Evolutionary conservation across 805 yeast species (phyloP).

Genomic region (Aciculoconidium aculeatum): DNA sequence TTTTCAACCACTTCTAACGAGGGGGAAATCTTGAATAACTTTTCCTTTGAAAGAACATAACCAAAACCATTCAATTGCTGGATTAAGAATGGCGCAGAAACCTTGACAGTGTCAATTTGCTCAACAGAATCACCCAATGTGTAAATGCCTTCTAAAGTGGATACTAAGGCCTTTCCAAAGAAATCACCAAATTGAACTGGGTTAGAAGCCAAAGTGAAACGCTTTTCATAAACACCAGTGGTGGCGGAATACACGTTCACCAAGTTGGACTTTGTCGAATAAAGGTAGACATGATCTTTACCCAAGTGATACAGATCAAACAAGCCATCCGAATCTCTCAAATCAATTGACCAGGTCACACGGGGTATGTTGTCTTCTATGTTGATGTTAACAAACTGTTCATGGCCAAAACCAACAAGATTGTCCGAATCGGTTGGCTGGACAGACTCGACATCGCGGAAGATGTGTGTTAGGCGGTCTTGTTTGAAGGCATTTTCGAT

Average conservation of each 20-base stretch:
- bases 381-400: constrained; percentile 12
- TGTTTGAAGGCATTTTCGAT: constrained; percentile 48
- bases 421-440: constrained; percentile 13
- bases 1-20: constrained; percentile 1
- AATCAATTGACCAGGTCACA: constrained; percentile 15
- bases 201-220: constrained; percentile 7
- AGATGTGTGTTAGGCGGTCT: constrained; percentile 46
- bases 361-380: constrained; percentile 2
- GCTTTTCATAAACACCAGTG: constrained; percentile 10
- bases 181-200: constrained; percentile 7
- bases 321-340: constrained; percentile 8
- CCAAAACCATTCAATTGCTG: constrained; percentile 11
- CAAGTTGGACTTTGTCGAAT: constrained; percentile 6
- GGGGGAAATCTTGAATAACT: constrained; percentile 7
- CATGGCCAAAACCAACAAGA: constrained; percentile 12
- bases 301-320: constrained; percentile 7
- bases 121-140: no score
- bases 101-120: neutral
- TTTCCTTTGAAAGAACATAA: constrained; percentile 9
- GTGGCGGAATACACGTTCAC: constrained; percentile 10
- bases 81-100: constrained; percentile 1
- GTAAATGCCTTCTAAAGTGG: constrained; percentile 10
- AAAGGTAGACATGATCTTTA: constrained; percentile 10
- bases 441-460: constrained; percentile 6
- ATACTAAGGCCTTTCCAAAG: constrained; percentile 10